phyloP scores from a whole-genome alignment of 106 monocot species.

The Acanthochlamys bracteata region DNA sequence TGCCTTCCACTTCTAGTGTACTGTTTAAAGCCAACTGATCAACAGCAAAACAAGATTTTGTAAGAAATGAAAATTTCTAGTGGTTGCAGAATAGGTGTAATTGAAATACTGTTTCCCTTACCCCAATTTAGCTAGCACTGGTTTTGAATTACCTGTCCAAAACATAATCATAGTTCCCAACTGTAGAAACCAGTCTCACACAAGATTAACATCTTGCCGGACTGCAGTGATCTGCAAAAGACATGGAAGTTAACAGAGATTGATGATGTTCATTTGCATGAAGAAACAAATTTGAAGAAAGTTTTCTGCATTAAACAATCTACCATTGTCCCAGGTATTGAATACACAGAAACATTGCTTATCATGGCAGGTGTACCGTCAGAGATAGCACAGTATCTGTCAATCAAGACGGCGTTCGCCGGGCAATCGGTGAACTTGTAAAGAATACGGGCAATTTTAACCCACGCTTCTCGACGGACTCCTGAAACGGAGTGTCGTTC shows the following conservation, averaged over 20 bases:
- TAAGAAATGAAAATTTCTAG: background rate
- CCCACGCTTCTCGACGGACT: slow-evolving; percentile 40
- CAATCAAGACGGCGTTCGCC: slow-evolving; percentile 38
- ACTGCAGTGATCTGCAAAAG: slow-evolving; percentile 40
- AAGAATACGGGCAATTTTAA: slow-evolving; percentile 15
- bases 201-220: slow-evolving; percentile 51
- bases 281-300: background rate
- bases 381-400: slow-evolving; percentile 31
- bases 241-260: background rate
- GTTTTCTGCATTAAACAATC: background rate
- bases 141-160: slow-evolving; percentile 81
- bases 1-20: slow-evolving; percentile 38
- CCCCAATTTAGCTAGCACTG: slow-evolving; percentile 47
- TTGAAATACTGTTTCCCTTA: background rate
- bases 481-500: slow-evolving; percentile 46
- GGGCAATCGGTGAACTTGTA: slow-evolving; percentile 53
- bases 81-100: no score
- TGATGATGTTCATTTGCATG: background rate
- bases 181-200: slow-evolving; percentile 53
- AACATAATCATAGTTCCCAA: slow-evolving; percentile 67
- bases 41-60: background rate
- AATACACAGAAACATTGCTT: slow-evolving; percentile 49
- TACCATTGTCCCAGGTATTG: slow-evolving; percentile 37
- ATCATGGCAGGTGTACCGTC: slow-evolving; percentile 33
- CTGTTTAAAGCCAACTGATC: slow-evolving; percentile 48